Conservation (phyloP, 306 rosid genomes). For the Prosopis cineraria region DNA sequence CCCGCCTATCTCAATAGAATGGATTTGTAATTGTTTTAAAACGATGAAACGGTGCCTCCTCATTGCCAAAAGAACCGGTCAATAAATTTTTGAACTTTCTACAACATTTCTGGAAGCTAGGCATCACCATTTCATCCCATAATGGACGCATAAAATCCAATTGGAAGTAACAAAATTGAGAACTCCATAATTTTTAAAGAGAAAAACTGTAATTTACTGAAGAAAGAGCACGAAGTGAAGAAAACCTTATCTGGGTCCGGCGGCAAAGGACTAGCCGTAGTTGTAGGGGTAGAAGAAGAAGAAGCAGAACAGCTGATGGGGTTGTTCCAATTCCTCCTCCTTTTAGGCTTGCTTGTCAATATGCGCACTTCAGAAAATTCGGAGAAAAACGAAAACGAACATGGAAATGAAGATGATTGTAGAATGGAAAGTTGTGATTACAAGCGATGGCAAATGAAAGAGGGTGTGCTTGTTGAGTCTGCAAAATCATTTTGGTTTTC, state of each 20-base stretch:
- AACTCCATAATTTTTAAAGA: not conserved
- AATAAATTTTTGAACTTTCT: not conserved
- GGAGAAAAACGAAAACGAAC: constrained; percentile 24
- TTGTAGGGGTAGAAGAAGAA: constrained; percentile 27
- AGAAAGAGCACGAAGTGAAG: constrained; percentile 8
- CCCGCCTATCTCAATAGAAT: not conserved
- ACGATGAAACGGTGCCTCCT: not conserved
- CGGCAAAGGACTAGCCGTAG: constrained; percentile 38
- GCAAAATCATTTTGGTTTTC: constrained; percentile 38
- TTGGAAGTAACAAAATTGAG: not conserved
- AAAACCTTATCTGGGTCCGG: constrained; percentile 57
- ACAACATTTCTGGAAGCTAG: not conserved
- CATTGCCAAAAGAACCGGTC: not conserved
- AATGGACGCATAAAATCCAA: not conserved
- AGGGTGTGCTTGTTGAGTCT: constrained; percentile 38
- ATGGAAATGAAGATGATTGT: constrained; percentile 28
- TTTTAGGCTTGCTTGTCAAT: constrained; percentile 28
- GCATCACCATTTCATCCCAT: not conserved
- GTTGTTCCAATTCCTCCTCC: constrained; percentile 36
- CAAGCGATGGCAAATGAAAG: constrained; percentile 24
- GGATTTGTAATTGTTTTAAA: not conserved
- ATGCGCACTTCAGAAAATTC: constrained; percentile 34
- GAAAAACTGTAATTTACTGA: not conserved
- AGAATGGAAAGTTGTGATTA: constrained; percentile 30
- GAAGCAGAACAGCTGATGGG: constrained; percentile 19